A percentile compares a stretch with the other conserved stretches of the same genome.
Evolutionary conservation across 192 early-diverging fungal genomes (phyloP).

Genomic region (Umbelopsis isabellina): DNA sequence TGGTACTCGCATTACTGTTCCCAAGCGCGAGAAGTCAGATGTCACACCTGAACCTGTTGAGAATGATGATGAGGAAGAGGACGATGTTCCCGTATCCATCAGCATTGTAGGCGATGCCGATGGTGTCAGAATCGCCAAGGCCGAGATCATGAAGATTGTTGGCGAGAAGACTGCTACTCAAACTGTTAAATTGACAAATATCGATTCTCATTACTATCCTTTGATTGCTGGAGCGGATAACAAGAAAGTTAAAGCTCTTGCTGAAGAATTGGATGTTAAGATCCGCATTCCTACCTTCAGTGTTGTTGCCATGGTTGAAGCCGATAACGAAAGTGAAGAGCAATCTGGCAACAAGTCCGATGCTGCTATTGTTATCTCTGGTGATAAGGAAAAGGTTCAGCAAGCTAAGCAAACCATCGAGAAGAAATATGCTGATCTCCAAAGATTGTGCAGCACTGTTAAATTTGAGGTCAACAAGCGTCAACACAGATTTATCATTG

Average conservation of each 20-base stretch:
- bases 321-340: slow-evolving; percentile 44
- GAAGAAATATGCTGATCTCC: slow-evolving; percentile 60
- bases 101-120: slow-evolving; percentile 84
- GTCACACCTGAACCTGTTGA: slow-evolving; percentile 27
- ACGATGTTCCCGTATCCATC: slow-evolving; percentile 67
- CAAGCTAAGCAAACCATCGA: slow-evolving; percentile 67
- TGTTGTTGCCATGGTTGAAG: slow-evolving; percentile 40
- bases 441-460: slow-evolving; percentile 65
- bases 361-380: slow-evolving; percentile 70
- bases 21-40: slow-evolving; percentile 56
- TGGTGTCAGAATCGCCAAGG: slow-evolving; percentile 82
- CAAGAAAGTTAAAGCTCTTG: slow-evolving; percentile 58
- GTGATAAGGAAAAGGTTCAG: slow-evolving; percentile 75
- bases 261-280: slow-evolving; percentile 64
- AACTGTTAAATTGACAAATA: slow-evolving; percentile 62
- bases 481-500: slow-evolving; percentile 92
- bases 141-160: slow-evolving; percentile 82
- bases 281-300: slow-evolving; percentile 76
- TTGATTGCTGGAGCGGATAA: slow-evolving; percentile 84
- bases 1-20: slow-evolving; percentile 74
- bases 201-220: slow-evolving; percentile 77
- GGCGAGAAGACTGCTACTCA: slow-evolving; percentile 74
- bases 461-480: slow-evolving; percentile 82
- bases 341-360: slow-evolving; percentile 29
- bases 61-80: slow-evolving; percentile 56